Conservation (phyloP, 169 alveolate genomes). For the Plasmodium fragile region DNA sequence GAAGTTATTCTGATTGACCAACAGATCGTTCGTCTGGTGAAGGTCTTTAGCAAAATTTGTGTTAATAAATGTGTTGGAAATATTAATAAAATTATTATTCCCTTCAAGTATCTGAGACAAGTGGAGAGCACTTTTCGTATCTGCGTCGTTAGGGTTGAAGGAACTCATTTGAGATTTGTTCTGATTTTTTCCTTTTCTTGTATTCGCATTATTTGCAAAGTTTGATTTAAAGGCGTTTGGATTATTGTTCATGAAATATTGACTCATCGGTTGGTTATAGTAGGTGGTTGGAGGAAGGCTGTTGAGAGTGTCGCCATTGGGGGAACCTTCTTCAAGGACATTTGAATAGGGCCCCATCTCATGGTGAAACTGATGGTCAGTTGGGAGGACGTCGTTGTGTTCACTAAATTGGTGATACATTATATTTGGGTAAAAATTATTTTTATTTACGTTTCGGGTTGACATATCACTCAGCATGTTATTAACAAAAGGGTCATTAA, state of each 20-base stretch:
- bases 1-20: constrained; percentile 21
- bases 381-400: not conserved
- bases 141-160: constrained; percentile 11
- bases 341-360: not conserved
- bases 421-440: constrained; percentile 7
- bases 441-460: not conserved
- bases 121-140: constrained; percentile 1
- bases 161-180: constrained; percentile 3
- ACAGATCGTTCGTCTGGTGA: constrained; percentile 29
- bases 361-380: not conserved
- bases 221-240: constrained; percentile 12
- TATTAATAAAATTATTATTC: constrained; percentile 59
- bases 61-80: constrained; percentile 48
- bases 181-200: constrained; percentile 11
- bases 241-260: not conserved
- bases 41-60: constrained; percentile 20
- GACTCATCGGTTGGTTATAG: not conserved
- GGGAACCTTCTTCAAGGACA: not conserved
- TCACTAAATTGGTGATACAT: not conserved
- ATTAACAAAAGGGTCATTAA: constrained; percentile 11
- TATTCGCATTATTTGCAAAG: not conserved
- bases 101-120: constrained; percentile 43
- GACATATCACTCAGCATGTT: not conserved
- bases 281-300: not conserved
- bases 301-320: not conserved